Conservation (phyloP, 1,139 yeast species). For the Taphrina populina region DNA sequence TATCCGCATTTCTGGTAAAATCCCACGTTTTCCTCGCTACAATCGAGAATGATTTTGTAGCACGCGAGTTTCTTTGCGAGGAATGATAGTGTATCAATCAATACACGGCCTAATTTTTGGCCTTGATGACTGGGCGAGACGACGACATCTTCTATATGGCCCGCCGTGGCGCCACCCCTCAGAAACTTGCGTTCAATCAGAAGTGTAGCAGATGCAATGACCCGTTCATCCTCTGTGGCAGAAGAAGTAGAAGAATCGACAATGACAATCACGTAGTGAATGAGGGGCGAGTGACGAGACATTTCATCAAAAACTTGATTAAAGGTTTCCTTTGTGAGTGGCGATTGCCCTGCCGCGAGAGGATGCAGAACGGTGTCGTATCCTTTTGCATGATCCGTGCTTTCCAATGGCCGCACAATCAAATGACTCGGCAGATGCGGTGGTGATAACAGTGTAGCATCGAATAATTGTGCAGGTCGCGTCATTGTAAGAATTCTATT, state of each 20-base stretch:
- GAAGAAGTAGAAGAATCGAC: conserved; percentile 41
- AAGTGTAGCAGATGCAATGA: conserved; percentile 49
- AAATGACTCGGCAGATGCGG: not conserved
- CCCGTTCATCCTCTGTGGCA: conserved; percentile 39
- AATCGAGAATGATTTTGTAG: conserved; percentile 83
- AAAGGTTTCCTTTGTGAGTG: conserved; percentile 5
- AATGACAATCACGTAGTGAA: conserved; percentile 58
- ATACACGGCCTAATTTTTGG: conserved; percentile 60
- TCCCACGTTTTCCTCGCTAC: conserved; percentile 73
- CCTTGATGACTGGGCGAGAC: conserved; percentile 79
- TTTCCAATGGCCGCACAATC: conserved; percentile 51
- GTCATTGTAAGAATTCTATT: too few species aligned
- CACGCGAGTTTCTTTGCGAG: conserved; percentile 29
- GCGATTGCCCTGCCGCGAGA: conserved; percentile 30
- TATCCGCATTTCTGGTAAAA: conserved; percentile 81
- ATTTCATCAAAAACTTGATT: not conserved
- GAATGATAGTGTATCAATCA: conserved; percentile 15
- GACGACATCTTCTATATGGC: conserved; percentile 94
- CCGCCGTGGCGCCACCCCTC: conserved; percentile 80
- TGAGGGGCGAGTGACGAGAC: conserved; percentile 45
- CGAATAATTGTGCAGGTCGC: too few species aligned
- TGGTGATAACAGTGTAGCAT: not conserved
- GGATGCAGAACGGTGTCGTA: conserved; percentile 30
- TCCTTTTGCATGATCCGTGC: conserved; percentile 51
- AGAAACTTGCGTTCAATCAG: conserved; percentile 56